These are phyloP conservation scores for Phytopythium kandeliae DNA, from an alignment of 352 stramenopile species.

Conservation along the genomic window DNA sequence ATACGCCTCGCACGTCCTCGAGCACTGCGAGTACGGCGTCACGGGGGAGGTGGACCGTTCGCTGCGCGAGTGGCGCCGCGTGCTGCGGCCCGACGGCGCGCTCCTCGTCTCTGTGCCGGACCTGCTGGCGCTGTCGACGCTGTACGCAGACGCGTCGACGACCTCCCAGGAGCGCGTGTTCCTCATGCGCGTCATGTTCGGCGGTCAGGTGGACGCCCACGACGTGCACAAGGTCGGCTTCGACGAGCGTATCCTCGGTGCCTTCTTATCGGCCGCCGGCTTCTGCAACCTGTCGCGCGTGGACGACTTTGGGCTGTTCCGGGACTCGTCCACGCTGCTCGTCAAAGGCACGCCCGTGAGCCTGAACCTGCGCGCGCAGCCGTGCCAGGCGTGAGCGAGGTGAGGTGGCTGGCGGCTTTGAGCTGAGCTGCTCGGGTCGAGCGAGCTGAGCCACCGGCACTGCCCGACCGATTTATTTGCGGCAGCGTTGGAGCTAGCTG, in stretches of 20 bases:
- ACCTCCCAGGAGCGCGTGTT: slow-evolving; percentile 44
- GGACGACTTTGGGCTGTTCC: slow-evolving; percentile 46
- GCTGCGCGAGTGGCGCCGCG: slow-evolving; percentile 65
- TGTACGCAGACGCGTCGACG: slow-evolving; percentile 55
- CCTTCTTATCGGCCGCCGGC: slow-evolving; percentile 33
- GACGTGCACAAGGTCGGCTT: slow-evolving; percentile 82
- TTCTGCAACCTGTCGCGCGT: slow-evolving; percentile 56
- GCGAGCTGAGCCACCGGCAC: too few species aligned
- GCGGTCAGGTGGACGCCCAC: slow-evolving; percentile 53
- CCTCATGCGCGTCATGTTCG: slow-evolving; percentile 76
- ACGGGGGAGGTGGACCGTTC: slow-evolving; percentile 37
- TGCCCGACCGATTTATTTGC: too few species aligned
- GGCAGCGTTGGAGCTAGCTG: too few species aligned
- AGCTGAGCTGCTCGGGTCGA: too few species aligned
- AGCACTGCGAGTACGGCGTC: slow-evolving; percentile 66
- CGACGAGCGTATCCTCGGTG: slow-evolving; percentile 40
- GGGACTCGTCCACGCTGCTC: slow-evolving; percentile 37
- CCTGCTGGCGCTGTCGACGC: slow-evolving; percentile 40
- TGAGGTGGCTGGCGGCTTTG: too few species aligned
- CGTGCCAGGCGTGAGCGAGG: slow-evolving; percentile 12
- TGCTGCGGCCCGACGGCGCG: slow-evolving; percentile 48
- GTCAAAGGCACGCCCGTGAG: slow-evolving; percentile 50
- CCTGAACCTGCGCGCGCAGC: slow-evolving; percentile 47
- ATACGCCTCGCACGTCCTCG: slow-evolving; percentile 74
- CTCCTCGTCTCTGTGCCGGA: slow-evolving; percentile 66